A percentile compares a stretch with the other conserved stretches of the same genome.
phyloP scores from a whole-genome alignment of 495 filamentous ascomycete species.

The Xylaria scruposa region DNA sequence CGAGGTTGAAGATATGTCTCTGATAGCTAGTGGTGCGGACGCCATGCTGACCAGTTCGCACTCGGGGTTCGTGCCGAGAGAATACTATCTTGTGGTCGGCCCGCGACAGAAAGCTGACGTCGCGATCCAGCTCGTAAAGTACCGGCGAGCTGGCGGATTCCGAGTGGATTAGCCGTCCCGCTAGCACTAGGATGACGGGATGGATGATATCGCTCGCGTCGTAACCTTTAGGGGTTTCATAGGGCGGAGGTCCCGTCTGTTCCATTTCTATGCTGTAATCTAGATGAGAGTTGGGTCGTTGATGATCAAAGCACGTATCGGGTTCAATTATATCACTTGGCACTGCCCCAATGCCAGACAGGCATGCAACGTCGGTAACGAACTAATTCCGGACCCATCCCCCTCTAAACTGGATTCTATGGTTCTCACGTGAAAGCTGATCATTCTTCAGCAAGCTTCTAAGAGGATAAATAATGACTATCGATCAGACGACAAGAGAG shows the following conservation, averaged over 20 bases:
- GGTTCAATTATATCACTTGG: not conserved
- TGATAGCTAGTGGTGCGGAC: not conserved
- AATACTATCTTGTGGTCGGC: conserved; percentile 6
- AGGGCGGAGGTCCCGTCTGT: not conserved
- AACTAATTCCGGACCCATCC: conserved; percentile 15
- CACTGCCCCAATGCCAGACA: not conserved
- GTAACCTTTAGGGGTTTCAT: not conserved
- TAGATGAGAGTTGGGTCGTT: not conserved
- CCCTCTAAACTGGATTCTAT: no score
- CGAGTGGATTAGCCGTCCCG: conserved; percentile 12
- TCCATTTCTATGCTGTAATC: not conserved
- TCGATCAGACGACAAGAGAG: not conserved
- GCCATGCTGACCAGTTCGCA: conserved; percentile 4
- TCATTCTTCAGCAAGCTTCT: not conserved
- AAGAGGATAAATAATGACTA: not conserved
- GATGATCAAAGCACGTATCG: not conserved
- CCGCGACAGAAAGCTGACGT: conserved; percentile 7
- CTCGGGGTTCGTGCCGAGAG: conserved; percentile 8
- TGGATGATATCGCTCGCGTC: not conserved
- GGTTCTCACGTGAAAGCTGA: no score
- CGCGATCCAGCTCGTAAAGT: conserved; percentile 17
- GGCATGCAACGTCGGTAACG: not conserved
- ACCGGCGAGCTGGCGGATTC: conserved; percentile 7
- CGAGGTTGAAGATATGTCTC: conserved; percentile 15
- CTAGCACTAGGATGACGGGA: conserved; percentile 13